These are phyloP conservation scores for Trapa incisa DNA, from an alignment of 345 rosid genomes.

Conservation along the genomic window DNA sequence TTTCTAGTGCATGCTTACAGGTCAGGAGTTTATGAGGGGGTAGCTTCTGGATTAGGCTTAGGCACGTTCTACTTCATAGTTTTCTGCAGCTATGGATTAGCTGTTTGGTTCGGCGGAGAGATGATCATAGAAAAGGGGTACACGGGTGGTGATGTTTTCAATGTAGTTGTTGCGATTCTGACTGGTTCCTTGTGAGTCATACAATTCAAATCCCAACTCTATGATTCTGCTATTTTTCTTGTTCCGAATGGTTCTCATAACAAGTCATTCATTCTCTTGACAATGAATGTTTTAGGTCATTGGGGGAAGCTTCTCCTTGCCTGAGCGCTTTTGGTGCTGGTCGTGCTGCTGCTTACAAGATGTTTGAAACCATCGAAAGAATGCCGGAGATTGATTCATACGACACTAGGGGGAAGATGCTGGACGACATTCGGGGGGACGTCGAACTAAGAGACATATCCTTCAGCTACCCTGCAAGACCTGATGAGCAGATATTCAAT, in stretches of 20 bases:
- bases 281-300: constrained; percentile 19
- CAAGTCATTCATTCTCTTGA: background rate
- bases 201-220: background rate
- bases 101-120: constrained; percentile 71
- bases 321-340: constrained; percentile 30
- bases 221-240: background rate
- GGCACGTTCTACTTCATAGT: constrained; percentile 32
- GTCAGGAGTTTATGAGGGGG: constrained; percentile 54
- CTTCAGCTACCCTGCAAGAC: constrained; percentile 33
- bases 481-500: constrained; percentile 21
- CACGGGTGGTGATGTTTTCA: constrained; percentile 51
- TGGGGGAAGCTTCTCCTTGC: constrained; percentile 32
- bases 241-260: background rate
- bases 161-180: constrained; percentile 57
- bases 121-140: constrained; percentile 59
- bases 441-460: constrained; percentile 19
- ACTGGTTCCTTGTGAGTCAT: constrained; percentile 62
- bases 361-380: constrained; percentile 28
- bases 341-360: constrained; percentile 24
- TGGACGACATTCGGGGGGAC: constrained; percentile 22
- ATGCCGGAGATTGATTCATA: constrained; percentile 25
- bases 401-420: constrained; percentile 14
- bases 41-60: constrained; percentile 48
- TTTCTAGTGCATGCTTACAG: constrained; percentile 48
- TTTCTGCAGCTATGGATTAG: constrained; percentile 47